Base-by-base conservation (phyloP, 2,329 filamentous ascomycete species). In the Phialophora tarda region DNA sequence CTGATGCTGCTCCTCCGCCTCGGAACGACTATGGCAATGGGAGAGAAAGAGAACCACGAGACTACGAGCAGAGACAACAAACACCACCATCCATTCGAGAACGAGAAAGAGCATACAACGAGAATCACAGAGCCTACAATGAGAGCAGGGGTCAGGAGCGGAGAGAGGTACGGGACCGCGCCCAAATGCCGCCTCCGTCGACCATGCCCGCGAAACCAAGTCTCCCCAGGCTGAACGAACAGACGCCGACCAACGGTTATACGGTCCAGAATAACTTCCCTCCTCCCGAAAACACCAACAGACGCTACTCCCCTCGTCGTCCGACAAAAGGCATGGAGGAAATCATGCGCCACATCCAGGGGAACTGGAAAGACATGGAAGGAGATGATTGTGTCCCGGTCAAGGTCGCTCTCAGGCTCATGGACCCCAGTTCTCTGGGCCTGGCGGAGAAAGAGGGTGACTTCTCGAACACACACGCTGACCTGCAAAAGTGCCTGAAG, bases 331-430 rank as follows among this genome's bases (percentile, higher is more conserved):
- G 63, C 48, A 73, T 73, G 71, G 71, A 72, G 12, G 68, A 73
- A 56, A 70, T 73, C 50, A 34, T 73, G 57, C 69, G 63, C 30
- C 70, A 91, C 72, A 97, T 99, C 74, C 89, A 93, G 76, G 82
- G 86, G 64, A 92, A 96, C 75, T 99, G 95, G 94, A 90, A 91
- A 51, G 90, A 93, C 72, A 95, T 99, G 91, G 92, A 91, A 70
- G 86, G 91, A 73, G 89, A 90, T 69, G 90, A 95, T 75, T 97
- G 93, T 76, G 88, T 97, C 34, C 95, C 95, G 2, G 92, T 98
- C 41, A 93, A 98, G 78, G 87, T 97, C 60, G 92, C 94, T n/a
- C 84, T 99, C 55, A 93, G 97, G 79, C 84, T 99, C 70, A 91
- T 98, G 81, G 95, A 99, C 79, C 88, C 87, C 59, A 97, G 93